A percentile compares a stretch with the other conserved stretches of the same genome.
phyloP scores from a whole-genome alignment of 2,329 filamentous ascomycete species.

The Paracorniculantispora psalliotae region DNA sequence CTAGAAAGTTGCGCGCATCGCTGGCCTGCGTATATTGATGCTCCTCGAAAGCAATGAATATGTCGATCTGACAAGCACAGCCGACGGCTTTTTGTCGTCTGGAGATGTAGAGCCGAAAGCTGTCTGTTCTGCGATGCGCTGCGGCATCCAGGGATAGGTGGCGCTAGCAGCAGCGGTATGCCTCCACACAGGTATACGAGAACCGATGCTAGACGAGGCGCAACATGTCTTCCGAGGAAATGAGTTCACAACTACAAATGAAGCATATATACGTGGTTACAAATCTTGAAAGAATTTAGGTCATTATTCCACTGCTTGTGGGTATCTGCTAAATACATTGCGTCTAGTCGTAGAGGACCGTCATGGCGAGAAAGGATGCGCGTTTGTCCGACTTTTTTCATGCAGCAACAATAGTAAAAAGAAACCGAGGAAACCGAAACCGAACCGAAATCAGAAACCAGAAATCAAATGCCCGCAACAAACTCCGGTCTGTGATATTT shows the following conservation, averaged over 20 bases:
- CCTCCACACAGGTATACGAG: constrained; percentile 1
- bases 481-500: neutral
- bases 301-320: constrained; percentile 7
- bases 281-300: neutral
- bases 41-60: neutral
- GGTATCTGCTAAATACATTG: constrained; percentile 6
- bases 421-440: neutral
- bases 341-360: neutral
- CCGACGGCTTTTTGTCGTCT: neutral
- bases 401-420: neutral
- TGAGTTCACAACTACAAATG: no score
- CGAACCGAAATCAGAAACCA: neutral
- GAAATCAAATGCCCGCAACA: neutral
- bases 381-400: neutral
- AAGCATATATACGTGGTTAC: neutral
- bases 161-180: constrained; percentile 3
- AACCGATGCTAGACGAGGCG: neutral
- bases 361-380: neutral
- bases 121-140: neutral
- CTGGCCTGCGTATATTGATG: neutral
- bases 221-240: no score
- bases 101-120: neutral
- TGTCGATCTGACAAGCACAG: neutral
- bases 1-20: constrained; percentile 1
- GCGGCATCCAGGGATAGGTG: neutral